Conservation (phyloP, 139 green algal genomes). For the Chlamydomonas schloesseri region DNA sequence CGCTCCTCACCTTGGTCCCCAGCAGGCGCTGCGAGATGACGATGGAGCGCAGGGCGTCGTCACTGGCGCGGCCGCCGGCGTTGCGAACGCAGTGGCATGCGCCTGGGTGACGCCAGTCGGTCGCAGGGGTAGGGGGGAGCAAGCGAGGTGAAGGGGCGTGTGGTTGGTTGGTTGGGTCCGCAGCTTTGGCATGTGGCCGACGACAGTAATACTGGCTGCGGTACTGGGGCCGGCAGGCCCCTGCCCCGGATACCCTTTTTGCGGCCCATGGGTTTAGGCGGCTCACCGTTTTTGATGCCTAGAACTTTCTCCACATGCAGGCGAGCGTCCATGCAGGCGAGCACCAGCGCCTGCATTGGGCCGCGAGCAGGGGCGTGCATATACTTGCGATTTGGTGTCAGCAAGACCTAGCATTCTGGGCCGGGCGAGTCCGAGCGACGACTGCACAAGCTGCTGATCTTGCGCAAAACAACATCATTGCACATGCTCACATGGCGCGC, state of each 20-base stretch:
- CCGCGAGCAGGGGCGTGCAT: too few relatives aligned
- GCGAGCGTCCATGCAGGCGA: constrained; percentile 49
- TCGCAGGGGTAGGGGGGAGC: too few relatives aligned
- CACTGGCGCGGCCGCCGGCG: constrained; percentile 69
- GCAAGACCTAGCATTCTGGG: too few relatives aligned
- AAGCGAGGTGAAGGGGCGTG: not conserved
- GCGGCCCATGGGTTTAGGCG: too few relatives aligned
- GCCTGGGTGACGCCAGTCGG: not conserved
- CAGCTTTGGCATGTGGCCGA: too few relatives aligned
- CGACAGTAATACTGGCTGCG: not conserved
- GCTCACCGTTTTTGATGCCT: constrained; percentile 62
- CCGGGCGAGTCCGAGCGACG: too few relatives aligned
- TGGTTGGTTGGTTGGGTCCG: not conserved
- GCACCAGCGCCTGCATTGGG: constrained; percentile 43
- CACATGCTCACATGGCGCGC: constrained; percentile 6
- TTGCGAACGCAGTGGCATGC: constrained; percentile 74
- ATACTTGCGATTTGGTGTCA: too few relatives aligned
- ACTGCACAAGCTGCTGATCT: not conserved
- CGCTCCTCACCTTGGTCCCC: constrained; percentile 66
- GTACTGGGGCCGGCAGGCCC: too few relatives aligned
- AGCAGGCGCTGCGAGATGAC: constrained; percentile 77
- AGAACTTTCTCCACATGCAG: constrained; percentile 55
- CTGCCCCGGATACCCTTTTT: too few relatives aligned
- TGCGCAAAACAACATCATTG: not conserved
- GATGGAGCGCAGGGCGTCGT: constrained; percentile 71